These are phyloP conservation scores for Dissophora globulifera DNA, from an alignment of 192 early-diverging fungal species.

Conservation along the genomic window DNA sequence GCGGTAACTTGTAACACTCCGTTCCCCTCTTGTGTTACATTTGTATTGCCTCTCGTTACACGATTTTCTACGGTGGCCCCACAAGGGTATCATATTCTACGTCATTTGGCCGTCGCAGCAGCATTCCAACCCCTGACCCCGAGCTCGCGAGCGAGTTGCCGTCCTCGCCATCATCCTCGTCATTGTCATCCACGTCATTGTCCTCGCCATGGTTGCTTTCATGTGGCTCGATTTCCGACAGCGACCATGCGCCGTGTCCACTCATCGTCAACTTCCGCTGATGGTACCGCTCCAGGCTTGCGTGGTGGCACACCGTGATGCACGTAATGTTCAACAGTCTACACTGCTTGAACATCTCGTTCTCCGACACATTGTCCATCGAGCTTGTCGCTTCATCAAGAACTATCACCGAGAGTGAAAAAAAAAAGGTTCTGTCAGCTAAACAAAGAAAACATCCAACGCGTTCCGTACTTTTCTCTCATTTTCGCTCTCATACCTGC, in stretches of 20 bases:
- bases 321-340: slow-evolving; percentile 80
- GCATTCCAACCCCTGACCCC: not conserved
- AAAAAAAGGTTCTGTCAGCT: not conserved
- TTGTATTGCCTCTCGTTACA: too few species aligned
- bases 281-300: slow-evolving; percentile 40
- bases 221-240: slow-evolving; percentile 10
- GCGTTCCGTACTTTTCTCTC: not conserved
- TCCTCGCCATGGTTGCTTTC: too few species aligned
- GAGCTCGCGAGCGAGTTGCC: not conserved
- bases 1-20: too few species aligned
- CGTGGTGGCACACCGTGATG: slow-evolving; percentile 90
- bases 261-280: slow-evolving; percentile 42
- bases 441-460: too few species aligned
- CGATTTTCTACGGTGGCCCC: too few species aligned
- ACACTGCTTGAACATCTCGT: slow-evolving; percentile 65
- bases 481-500: slow-evolving; percentile 59
- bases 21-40: too few species aligned
- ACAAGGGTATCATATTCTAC: slow-evolving; percentile 6
- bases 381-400: slow-evolving; percentile 79
- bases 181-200: not conserved
- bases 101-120: slow-evolving; percentile 1
- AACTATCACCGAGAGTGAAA: slow-evolving; percentile 34
- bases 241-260: slow-evolving; percentile 32
- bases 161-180: too few species aligned
- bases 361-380: slow-evolving; percentile 66